Conservation (phyloP, 1,139 yeast species). For the Pneumocystis jirovecii region DNA sequence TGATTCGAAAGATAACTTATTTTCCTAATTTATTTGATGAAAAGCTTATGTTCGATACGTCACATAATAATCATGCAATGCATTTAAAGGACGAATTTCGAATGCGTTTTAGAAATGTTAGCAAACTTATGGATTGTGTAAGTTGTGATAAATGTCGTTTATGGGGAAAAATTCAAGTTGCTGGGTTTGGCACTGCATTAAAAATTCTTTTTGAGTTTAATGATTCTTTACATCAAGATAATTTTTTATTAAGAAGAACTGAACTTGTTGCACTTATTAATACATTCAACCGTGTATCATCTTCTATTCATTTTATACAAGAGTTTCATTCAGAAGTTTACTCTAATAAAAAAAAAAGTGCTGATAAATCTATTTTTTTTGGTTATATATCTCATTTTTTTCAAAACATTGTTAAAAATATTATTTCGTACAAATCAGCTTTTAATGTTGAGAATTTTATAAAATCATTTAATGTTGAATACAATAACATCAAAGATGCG, state of each 20-base stretch:
- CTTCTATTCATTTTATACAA: conserved; percentile 61
- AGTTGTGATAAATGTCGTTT: conserved; percentile 94
- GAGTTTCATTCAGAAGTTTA: conserved; percentile 31
- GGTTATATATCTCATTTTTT: not conserved
- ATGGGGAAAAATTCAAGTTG: conserved; percentile 96
- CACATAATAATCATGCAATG: conserved; percentile 13
- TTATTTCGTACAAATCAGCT: not conserved
- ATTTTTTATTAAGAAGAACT: conserved; percentile 37
- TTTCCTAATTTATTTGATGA: conserved; percentile 45
- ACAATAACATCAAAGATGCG: not conserved
- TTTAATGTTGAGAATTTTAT: not conserved
- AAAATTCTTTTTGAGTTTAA: conserved; percentile 74
- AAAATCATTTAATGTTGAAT: not conserved
- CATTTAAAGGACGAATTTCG: conserved; percentile 64
- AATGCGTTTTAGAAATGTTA: conserved; percentile 70
- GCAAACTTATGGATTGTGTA: conserved; percentile 92
- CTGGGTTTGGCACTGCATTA: conserved; percentile 93
- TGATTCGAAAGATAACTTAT: conserved; percentile 23
- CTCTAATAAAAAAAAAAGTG: not conserved
- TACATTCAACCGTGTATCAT: conserved; percentile 81
- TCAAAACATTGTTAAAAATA: not conserved
- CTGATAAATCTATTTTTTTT: not conserved
- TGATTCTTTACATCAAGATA: conserved; percentile 17
- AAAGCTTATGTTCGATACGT: conserved; percentile 29
- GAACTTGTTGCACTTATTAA: conserved; percentile 83